Conservation (phyloP, 2,329 filamentous ascomycete species). For the Hypoxylon sp. region DNA sequence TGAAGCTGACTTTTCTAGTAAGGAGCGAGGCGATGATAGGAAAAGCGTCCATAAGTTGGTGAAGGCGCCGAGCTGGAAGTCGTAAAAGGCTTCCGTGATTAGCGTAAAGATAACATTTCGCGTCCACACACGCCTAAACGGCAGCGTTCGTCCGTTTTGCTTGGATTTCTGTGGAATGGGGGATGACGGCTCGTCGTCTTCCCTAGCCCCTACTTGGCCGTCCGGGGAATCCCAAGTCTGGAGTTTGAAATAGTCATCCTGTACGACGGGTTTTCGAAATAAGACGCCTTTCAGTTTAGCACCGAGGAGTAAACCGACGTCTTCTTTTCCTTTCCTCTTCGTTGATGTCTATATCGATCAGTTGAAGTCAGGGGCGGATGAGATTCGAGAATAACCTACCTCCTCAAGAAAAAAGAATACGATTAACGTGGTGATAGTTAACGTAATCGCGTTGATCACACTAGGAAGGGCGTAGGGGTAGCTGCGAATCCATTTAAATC, state of each 20-base stretch:
- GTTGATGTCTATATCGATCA: conserved; percentile 60
- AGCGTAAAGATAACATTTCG: conserved; percentile 67
- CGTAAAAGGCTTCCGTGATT: conserved; percentile 76
- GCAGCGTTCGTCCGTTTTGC: conserved; percentile 51
- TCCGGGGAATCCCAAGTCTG: conserved; percentile 42
- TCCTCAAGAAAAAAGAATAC: conserved; percentile 78
- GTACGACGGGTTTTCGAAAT: conserved; percentile 49
- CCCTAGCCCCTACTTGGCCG: conserved; percentile 18
- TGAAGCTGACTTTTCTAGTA: conserved; percentile 51
- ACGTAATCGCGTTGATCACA: conserved; percentile 73
- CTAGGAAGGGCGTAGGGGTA: conserved; percentile 81
- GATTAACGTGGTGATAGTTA: conserved; percentile 67
- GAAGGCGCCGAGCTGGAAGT: conserved; percentile 79
- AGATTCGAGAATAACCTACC: conserved; percentile 54
- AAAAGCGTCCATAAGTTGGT: conserved; percentile 79
- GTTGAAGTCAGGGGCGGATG: background rate
- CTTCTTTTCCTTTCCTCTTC: conserved; percentile 62
- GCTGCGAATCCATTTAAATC: conserved; percentile 73
- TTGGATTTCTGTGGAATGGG: conserved; percentile 54
- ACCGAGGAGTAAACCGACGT: conserved; percentile 60
- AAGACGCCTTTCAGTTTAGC: conserved; percentile 54
- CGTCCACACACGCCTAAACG: conserved; percentile 63
- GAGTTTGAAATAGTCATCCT: conserved; percentile 54
- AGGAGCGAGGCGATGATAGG: conserved; percentile 74
- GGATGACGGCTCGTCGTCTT: conserved; percentile 27